A percentile compares a stretch with the other conserved stretches of the same genome.
phyloP scores from a whole-genome alignment of 306 rosid species.

The Prunus kanzakura region DNA sequence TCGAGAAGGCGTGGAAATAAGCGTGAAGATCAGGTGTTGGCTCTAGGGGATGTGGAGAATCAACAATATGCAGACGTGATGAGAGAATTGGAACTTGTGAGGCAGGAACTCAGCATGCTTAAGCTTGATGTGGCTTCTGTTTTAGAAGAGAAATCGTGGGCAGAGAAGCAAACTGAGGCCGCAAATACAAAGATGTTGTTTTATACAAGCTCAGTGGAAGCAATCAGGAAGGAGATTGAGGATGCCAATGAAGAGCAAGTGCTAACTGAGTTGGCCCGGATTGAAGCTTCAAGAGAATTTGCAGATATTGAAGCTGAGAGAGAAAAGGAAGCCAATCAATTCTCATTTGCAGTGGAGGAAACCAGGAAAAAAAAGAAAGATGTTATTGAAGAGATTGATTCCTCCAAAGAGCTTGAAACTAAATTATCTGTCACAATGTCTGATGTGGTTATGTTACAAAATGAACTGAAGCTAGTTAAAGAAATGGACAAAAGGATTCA shows the following conservation, averaged over 20 bases:
- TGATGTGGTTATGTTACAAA: conserved; percentile 60
- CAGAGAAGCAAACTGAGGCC: conserved; percentile 49
- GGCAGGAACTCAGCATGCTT: conserved; percentile 62
- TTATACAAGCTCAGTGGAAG: conserved; percentile 40
- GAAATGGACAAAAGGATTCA: conserved; percentile 38
- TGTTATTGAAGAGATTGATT: conserved; percentile 43
- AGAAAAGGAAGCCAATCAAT: conserved; percentile 47
- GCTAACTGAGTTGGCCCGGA: conserved; percentile 73
- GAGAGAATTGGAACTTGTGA: conserved; percentile 66
- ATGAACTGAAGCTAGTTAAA: conserved; percentile 48
- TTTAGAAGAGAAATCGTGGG: conserved; percentile 47
- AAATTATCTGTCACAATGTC: conserved; percentile 57
- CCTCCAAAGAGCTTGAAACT: conserved; percentile 57
- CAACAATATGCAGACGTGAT: conserved; percentile 43
- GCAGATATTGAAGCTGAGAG: conserved; percentile 51
- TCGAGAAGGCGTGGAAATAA: conserved; percentile 21
- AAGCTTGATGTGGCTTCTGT: conserved; percentile 72
- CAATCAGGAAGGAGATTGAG: conserved; percentile 58
- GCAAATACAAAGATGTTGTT: conserved; percentile 36
- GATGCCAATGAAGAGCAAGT: conserved; percentile 76
- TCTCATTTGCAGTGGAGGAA: conserved; percentile 40
- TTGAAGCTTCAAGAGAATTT: conserved; percentile 79
- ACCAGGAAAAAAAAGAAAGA: conserved; percentile 41
- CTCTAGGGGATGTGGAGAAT: conserved; percentile 27
- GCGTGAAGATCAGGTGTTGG: conserved; percentile 13